phyloP scores from a whole-genome alignment of 192 early-diverging fungal genomes.

The Cetraspora pellucida region DNA sequence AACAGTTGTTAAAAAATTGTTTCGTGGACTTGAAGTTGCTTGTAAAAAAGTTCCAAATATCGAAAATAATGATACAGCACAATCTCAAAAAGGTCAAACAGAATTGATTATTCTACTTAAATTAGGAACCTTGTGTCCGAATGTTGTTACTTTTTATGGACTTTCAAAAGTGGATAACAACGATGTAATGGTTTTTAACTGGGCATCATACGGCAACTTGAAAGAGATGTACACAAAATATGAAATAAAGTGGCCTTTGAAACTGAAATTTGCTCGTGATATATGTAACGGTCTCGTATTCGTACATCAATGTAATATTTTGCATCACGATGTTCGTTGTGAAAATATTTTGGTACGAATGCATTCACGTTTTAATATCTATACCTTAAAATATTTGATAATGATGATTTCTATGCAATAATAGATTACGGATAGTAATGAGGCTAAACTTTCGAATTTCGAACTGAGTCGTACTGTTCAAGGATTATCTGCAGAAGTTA shows the following conservation, averaged over 20 bases:
- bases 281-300: background rate
- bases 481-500: background rate
- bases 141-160: constrained; percentile 20
- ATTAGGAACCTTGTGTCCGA: background rate
- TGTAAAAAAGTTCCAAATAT: background rate
- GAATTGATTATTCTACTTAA: background rate
- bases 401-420: background rate
- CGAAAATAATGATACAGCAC: background rate
- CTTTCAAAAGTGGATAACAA: background rate
- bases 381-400: background rate
- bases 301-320: background rate
- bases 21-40: background rate
- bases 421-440: background rate
- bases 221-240: background rate
- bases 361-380: background rate
- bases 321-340: constrained; percentile 19
- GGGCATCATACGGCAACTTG: constrained; percentile 2
- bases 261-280: background rate
- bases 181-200: constrained; percentile 9
- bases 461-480: background rate
- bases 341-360: constrained; percentile 19
- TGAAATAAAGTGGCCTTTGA: background rate
- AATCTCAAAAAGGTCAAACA: background rate
- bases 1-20: background rate
- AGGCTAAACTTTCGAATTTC: constrained; percentile 23